Conservation (phyloP, 2,329 filamentous ascomycete species). For the Leptographium lundbergii region DNA sequence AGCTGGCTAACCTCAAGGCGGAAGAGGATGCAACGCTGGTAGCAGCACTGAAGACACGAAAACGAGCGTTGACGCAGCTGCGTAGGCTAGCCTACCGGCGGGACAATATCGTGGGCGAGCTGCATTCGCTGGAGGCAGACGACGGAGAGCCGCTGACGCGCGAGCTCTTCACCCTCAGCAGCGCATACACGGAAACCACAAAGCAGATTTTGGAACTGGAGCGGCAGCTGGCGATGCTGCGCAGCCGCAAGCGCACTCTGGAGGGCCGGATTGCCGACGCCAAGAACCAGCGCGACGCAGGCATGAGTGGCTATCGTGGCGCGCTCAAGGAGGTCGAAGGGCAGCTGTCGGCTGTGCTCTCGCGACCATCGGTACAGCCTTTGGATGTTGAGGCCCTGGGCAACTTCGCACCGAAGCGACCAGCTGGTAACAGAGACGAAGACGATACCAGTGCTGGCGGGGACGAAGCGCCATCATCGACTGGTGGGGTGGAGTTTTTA, state of each 20-base stretch:
- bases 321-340: conserved; percentile 53
- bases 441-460: conserved; percentile 8
- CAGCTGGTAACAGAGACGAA: conserved; percentile 7
- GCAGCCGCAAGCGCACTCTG: conserved; percentile 45
- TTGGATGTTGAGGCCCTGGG: conserved; percentile 33
- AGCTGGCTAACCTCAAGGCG: conserved; percentile 51
- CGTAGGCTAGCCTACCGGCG: conserved; percentile 37
- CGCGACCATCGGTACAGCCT: conserved; percentile 40
- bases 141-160: conserved; percentile 44
- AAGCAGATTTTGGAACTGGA: conserved; percentile 54
- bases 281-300: conserved; percentile 54
- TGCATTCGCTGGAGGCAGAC: conserved; percentile 40
- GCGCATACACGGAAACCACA: conserved; percentile 41
- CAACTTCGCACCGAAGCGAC: conserved; percentile 5
- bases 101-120: conserved; percentile 35
- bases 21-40: conserved; percentile 54
- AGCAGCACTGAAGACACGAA: conserved; percentile 41
- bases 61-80: conserved; percentile 44
- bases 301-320: conserved; percentile 58
- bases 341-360: conserved; percentile 47
- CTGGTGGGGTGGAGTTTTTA: conserved; percentile 41
- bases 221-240: conserved; percentile 47
- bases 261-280: conserved; percentile 48
- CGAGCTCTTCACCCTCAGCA: conserved; percentile 47
- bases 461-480: conserved; percentile 7